Conservation (phyloP, 495 filamentous ascomycete genomes). For the Neurospora intermedia region DNA sequence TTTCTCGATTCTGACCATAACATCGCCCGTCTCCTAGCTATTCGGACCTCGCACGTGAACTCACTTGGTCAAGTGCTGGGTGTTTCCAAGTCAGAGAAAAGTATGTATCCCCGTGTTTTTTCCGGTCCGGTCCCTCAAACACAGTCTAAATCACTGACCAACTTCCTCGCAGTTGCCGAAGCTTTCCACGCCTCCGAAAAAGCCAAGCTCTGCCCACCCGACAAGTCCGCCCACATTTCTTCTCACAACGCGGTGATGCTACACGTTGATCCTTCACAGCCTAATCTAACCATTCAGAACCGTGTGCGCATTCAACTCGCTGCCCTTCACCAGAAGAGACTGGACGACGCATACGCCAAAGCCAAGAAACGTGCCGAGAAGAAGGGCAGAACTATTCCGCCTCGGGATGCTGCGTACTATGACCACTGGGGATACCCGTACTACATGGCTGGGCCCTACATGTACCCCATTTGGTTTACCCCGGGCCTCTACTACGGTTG, state of each 20-base stretch:
- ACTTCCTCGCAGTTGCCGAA: conserved; percentile 33
- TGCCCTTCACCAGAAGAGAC: conserved; percentile 32
- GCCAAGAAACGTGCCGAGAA: conserved; percentile 51
- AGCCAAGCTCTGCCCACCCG: conserved; percentile 41
- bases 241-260: conserved; percentile 48
- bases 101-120: conserved; percentile 10
- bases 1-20: not conserved
- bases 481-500: conserved; percentile 18
- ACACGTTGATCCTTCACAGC: conserved; percentile 30
- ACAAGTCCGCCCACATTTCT: conserved; percentile 60
- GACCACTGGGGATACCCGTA: conserved; percentile 45
- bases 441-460: conserved; percentile 25
- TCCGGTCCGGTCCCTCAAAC: not conserved
- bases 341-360: conserved; percentile 54
- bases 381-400: conserved; percentile 41
- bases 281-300: conserved; percentile 31
- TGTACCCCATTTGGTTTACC: conserved; percentile 25
- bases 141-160: conserved; percentile 15
- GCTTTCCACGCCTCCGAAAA: conserved; percentile 44
- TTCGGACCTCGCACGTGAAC: conserved; percentile 52
- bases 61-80: conserved; percentile 28
- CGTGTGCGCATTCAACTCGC: conserved; percentile 42
- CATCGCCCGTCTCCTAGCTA: conserved; percentile 25
- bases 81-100: conserved; percentile 35
- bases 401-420: conserved; percentile 37